A percentile compares a stretch with the other conserved stretches of the same genome.
These are phyloP conservation scores for Candida quercuum DNA, from an alignment of 805 yeast genomes.

Conservation along the genomic window DNA sequence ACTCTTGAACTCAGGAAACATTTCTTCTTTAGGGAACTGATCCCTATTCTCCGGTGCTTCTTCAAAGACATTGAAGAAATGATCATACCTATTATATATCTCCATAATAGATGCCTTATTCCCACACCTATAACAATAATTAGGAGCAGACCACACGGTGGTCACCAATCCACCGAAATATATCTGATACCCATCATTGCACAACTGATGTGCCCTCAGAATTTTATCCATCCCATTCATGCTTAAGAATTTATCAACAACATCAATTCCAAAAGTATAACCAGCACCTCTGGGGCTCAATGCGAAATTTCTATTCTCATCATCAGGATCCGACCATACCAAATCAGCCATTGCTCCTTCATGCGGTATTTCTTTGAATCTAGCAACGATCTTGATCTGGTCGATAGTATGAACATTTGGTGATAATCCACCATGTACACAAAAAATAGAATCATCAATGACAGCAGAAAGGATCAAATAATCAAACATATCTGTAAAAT, in stretches of 20 bases:
- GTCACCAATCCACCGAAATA: slow-evolving; percentile 87
- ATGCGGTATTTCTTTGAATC: slow-evolving; percentile 94
- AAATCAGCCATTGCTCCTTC: slow-evolving; percentile 99
- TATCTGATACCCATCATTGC: slow-evolving; percentile 93
- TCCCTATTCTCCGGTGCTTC: slow-evolving; percentile 92
- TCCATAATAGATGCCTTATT: slow-evolving; percentile 97
- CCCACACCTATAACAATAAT: slow-evolving; percentile 95
- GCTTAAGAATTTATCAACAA: slow-evolving; percentile 79
- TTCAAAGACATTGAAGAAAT: slow-evolving; percentile 86
- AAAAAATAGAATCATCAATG: slow-evolving; percentile 83
- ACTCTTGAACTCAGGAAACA: slow-evolving; percentile 11
- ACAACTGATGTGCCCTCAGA: slow-evolving; percentile 90
- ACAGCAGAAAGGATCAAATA: slow-evolving; percentile 84
- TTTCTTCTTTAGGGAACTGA: slow-evolving; percentile 25
- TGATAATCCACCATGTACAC: slow-evolving; percentile 95
- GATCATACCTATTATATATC: slow-evolving; percentile 61
- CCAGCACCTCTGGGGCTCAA: slow-evolving; percentile 97
- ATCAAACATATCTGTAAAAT: slow-evolving; percentile 90
- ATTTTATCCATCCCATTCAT: slow-evolving; percentile 77
- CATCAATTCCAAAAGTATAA: slow-evolving; percentile 87
- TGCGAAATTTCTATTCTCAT: slow-evolving; percentile 69
- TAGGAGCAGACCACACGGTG: slow-evolving; percentile 99
- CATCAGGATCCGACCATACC: slow-evolving; percentile 98
- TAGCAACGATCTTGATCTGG: slow-evolving; percentile 82
- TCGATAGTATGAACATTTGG: slow-evolving; percentile 94